These are phyloP conservation scores for Thelonectria blattea DNA, from an alignment of 2,329 filamentous ascomycete genomes.

Conservation along the genomic window DNA sequence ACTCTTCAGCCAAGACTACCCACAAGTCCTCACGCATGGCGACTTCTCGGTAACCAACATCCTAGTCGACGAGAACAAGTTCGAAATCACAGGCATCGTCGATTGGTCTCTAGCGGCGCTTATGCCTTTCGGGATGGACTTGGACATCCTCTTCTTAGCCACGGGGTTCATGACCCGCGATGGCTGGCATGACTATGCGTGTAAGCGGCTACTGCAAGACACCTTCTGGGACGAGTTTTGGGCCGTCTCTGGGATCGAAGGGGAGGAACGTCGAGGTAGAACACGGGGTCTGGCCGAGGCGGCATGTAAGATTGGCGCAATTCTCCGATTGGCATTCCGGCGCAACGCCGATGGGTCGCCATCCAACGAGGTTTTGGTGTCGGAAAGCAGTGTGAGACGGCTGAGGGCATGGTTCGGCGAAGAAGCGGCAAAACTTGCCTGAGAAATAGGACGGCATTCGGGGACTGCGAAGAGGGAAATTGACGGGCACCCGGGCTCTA, in stretches of 20 bases:
- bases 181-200: constrained; percentile 39
- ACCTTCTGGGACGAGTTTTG: constrained; percentile 42
- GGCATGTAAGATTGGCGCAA: constrained; percentile 35
- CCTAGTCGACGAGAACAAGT: constrained; percentile 34
- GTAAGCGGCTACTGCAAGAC: constrained; percentile 24
- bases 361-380: constrained; percentile 27
- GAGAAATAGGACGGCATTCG: not conserved
- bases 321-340: constrained; percentile 37
- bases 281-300: constrained; percentile 29
- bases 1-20: constrained; percentile 38
- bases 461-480: not conserved
- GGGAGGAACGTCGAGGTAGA: constrained; percentile 21
- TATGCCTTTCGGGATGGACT: constrained; percentile 33
- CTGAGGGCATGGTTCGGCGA: constrained; percentile 29
- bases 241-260: constrained; percentile 30
- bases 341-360: constrained; percentile 36
- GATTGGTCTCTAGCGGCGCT: constrained; percentile 39
- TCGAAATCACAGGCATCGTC: constrained; percentile 35
- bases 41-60: constrained; percentile 42
- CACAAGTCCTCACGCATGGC: constrained; percentile 39
- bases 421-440: constrained; percentile 8
- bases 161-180: constrained; percentile 36
- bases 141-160: constrained; percentile 35
- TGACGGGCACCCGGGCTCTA: too few species aligned
- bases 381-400: constrained; percentile 23